Evolutionary conservation across 75 land plant species (phyloP).

Genomic region (Cupressus sempervirens): DNA sequence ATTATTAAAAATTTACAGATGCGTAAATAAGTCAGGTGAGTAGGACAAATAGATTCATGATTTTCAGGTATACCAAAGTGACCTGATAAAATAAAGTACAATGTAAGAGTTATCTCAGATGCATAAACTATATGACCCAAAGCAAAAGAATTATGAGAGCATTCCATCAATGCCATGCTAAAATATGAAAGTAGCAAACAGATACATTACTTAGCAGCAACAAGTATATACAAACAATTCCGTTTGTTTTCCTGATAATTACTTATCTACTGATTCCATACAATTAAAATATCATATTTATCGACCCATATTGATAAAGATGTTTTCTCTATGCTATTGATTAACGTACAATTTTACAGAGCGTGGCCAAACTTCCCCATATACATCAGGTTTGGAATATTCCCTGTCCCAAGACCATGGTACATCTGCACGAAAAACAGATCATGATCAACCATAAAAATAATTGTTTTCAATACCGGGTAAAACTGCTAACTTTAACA

Average conservation of each 20-base stretch:
- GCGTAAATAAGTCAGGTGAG: too few relatives aligned
- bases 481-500: not conserved
- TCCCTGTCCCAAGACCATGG: conserved; percentile 97
- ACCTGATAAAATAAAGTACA: not conserved
- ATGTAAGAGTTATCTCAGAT: not conserved
- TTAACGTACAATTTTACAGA: conserved; percentile 29
- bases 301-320: not conserved
- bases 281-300: not conserved
- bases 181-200: too few relatives aligned
- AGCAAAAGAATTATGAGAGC: not conserved
- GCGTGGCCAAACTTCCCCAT: conserved; percentile 87
- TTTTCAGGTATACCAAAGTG: too few relatives aligned
- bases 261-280: not conserved
- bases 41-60: not conserved
- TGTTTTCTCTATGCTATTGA: not conserved
- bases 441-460: not conserved
- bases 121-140: not conserved
- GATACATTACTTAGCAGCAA: too few relatives aligned
- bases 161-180: too few relatives aligned
- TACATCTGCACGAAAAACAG: conserved; percentile 51
- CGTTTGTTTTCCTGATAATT: not conserved
- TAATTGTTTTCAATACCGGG: not conserved
- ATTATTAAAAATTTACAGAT: too few relatives aligned
- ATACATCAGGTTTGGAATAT: conserved; percentile 80
- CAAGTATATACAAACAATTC: not conserved